These are phyloP conservation scores for Silene conica DNA, from an alignment of 148 eudicot genomes.

Conservation along the genomic window DNA sequence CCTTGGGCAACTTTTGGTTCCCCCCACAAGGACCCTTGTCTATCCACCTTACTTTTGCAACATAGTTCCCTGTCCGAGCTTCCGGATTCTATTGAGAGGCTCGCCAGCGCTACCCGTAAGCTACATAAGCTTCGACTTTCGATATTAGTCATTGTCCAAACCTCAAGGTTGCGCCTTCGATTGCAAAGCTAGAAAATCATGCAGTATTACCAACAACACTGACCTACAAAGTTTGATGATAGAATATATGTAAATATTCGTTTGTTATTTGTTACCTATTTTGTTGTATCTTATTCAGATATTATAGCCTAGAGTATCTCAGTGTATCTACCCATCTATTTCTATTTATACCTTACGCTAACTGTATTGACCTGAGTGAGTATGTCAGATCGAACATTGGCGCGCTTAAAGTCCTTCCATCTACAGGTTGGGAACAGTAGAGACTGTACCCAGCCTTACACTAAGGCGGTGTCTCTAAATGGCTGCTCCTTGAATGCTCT, in stretches of 20 bases:
- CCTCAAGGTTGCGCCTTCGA: background rate
- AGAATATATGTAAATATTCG: too few relatives aligned
- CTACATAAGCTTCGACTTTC: constrained; percentile 19
- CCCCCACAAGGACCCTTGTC: background rate
- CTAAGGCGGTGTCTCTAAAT: constrained; percentile 13
- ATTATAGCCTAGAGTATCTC: too few relatives aligned
- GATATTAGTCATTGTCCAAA: constrained; percentile 16
- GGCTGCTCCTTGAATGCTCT: too few relatives aligned
- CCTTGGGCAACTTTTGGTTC: background rate
- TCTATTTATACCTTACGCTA: too few relatives aligned
- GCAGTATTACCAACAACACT: too few relatives aligned
- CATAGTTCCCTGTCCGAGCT: constrained; percentile 6
- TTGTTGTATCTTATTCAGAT: too few relatives aligned
- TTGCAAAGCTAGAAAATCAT: constrained; percentile 16
- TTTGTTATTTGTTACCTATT: too few relatives aligned
- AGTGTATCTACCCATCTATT: too few relatives aligned
- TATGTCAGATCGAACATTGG: constrained; percentile 22
- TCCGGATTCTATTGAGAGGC: constrained; percentile 16
- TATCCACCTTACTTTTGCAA: constrained; percentile 21
- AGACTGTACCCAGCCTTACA: background rate
- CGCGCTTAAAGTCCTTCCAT: background rate
- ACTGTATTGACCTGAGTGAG: constrained; percentile 1
- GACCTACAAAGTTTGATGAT: too few relatives aligned
- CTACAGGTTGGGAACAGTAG: constrained; percentile 16
- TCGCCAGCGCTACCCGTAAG: constrained; percentile 13